phyloP scores from a whole-genome alignment of 2,329 filamentous ascomycete genomes.

The Sphaerulina musiva region DNA sequence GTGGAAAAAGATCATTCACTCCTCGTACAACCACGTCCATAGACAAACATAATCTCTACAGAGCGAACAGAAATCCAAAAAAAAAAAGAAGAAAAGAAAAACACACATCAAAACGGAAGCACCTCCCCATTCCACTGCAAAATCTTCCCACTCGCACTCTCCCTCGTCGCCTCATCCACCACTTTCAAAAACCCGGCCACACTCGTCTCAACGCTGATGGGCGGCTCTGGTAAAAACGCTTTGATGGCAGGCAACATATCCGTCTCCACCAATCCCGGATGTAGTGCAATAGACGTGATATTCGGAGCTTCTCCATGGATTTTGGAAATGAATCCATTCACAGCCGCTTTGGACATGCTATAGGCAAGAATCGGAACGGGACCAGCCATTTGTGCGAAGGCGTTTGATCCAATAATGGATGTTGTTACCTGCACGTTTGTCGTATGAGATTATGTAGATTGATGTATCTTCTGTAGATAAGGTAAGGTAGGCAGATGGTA shows the following conservation, averaged over 20 bases:
- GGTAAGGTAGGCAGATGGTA: neutral
- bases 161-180: neutral
- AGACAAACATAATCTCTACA: neutral
- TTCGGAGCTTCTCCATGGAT: neutral
- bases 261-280: slow-evolving; percentile 3
- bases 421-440: neutral
- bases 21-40: neutral
- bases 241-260: neutral
- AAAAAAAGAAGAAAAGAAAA: no score
- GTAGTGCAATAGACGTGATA: neutral
- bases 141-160: neutral
- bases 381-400: neutral
- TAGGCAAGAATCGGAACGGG: neutral
- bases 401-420: neutral
- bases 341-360: slow-evolving; percentile 3
- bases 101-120: neutral
- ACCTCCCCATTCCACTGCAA: slow-evolving; percentile 1
- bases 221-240: neutral
- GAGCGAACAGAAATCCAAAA: neutral
- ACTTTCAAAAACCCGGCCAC: slow-evolving; percentile 1
- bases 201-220: neutral
- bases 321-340: neutral
- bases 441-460: no score
- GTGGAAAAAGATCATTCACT: no score
- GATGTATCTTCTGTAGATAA: no score